Percentiles rank a stretch among this genome's conserved stretches.
Conservation (phyloP, 2,329 filamentous ascomycete genomes). For the Sporothrix inflata region DNA sequence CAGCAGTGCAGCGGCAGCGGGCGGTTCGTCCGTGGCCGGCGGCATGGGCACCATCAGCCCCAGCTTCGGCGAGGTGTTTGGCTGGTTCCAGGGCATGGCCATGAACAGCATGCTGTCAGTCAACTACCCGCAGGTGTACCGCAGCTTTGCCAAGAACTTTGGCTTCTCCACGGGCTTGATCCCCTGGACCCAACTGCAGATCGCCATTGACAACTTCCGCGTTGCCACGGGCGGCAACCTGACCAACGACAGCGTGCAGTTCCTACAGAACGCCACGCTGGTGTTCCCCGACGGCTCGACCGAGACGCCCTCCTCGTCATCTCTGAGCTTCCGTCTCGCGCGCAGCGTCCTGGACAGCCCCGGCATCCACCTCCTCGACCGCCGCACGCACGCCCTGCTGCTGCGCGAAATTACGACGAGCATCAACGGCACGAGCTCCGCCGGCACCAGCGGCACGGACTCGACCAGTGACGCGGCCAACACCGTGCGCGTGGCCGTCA, state of each 20-base stretch:
- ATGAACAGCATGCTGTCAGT: constrained; percentile 97
- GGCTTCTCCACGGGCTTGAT: constrained; percentile 86
- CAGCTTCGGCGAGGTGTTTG: constrained; percentile 81
- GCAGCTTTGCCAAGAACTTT: constrained; percentile 90
- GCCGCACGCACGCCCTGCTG: constrained; percentile 23
- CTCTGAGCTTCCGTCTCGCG: constrained; percentile 59
- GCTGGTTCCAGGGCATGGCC: constrained; percentile 91
- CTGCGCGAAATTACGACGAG: constrained; percentile 55
- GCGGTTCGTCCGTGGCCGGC: constrained; percentile 46
- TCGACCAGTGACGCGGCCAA: constrained; percentile 35
- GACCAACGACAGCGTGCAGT: constrained; percentile 74
- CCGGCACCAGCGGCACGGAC: constrained; percentile 30
- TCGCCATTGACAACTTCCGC: constrained; percentile 82
- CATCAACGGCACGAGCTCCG: constrained; percentile 44
- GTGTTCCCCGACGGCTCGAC: constrained; percentile 67
- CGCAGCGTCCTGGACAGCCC: constrained; percentile 54
- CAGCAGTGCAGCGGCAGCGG: constrained; percentile 55
- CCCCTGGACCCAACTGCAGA: constrained; percentile 79
- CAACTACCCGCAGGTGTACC: constrained; percentile 83
- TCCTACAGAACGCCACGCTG: constrained; percentile 75
- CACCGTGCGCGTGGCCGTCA: constrained; percentile 55
- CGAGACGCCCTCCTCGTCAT: constrained; percentile 45
- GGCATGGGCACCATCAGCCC: constrained; percentile 73
- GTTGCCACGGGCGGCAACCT: constrained; percentile 81
- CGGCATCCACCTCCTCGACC: constrained; percentile 10